Evolutionary conservation across 2,329 filamentous ascomycete species (phyloP), one percentile per base, ranked within the genome.

Genomic region (Alternaria ethzedia): DNA sequence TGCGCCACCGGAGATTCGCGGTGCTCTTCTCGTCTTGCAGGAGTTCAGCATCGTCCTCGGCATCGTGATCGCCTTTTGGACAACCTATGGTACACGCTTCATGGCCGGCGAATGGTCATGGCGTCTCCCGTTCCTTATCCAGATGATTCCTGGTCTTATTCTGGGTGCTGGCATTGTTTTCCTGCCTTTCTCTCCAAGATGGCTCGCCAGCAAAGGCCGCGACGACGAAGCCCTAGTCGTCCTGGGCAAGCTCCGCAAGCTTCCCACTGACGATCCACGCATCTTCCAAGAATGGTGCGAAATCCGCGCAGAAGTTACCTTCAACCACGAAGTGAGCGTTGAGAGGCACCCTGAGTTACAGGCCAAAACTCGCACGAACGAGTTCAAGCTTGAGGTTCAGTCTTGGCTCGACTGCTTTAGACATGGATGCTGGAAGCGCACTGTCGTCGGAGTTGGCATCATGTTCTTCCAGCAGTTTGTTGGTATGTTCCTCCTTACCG

Each of bases 111-210:
- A 83, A 66, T 79, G 78, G 72, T 74, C 83, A 4, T 86, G 81
- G 69, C 78, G 83, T 7, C 75, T 86, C 0, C 84, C 84, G 0
- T 85, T 85, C 60, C 75, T 81, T 4, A 73, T 86, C 6, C 84
- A 86, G 59, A 82, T 83, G 62, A 68, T 82, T 5, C 78, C 80
- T 5, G 81, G 81, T 10, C 66, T 81, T 4, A 71, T 79, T 61
- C 70, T 83, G 26, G 76, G 80, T 49, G 47, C 71, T 28, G 82
- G 82, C 9, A 83, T 86, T 25, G 64, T 77, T 23, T 80, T 85
- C 63, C 79, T 87, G 44, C 87, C 87, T 0, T 87, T 84, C 68
- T 87, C 86, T 0, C 86, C 86, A 1, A 80, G 86, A 28, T 88
- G 86, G 82, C 81, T 88, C 0, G 82, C 81, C 8, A 81, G 80